Base-by-base conservation (phyloP, 2,329 filamentous ascomycete genomes). In the Endocalyx cinctus region DNA sequence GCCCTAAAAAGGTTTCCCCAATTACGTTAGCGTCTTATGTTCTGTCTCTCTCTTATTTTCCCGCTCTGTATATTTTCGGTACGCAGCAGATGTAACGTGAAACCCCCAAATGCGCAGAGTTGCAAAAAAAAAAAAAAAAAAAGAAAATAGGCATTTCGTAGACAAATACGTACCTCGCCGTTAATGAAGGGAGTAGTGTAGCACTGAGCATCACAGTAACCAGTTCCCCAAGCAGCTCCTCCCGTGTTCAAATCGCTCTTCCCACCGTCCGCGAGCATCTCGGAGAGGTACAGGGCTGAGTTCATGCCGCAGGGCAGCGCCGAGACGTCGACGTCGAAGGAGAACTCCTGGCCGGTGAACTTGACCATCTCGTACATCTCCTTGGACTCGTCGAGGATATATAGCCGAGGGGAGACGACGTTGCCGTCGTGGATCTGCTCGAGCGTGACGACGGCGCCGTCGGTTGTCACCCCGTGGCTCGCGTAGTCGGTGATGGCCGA, bases 251-350 rank as follows among this genome's bases (percentile, higher is more conserved):
- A 59, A 41, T 67, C 66, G 45, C 62, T 58, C 48, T 66, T 41
- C 27, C 75, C 76, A 47, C 76, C 76, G 41, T 78, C 72, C 5
- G 64, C 62, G 25, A 72, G 64, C 76, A 81, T 81, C 55, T 71
- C 62, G 26, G 72, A 67, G 34, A 79, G 71, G 60, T 79, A 79
- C n/a, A 79, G 57, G 17, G 75, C 75, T 37, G 74, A 75, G 57
- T 81, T 79, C 50, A 79, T 61, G 39, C 77, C 77, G 48, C 77
- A 81, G 22, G 72, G 70, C 6, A 82, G 65, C 44, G 70, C 69
- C 30, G 75, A 79, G 25, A 75, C 67, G 50, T 83, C 78, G 18
- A 82, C 72, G 33, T 81, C 77, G 44, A 83, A 81, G 14, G 74
- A 69, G 51, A 82, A 70, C 52, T 83, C 78, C 47, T 70, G 59